Base-by-base conservation (phyloP, 1,284 basidiomycete species). In the Sanghuangporus sanghuang region DNA sequence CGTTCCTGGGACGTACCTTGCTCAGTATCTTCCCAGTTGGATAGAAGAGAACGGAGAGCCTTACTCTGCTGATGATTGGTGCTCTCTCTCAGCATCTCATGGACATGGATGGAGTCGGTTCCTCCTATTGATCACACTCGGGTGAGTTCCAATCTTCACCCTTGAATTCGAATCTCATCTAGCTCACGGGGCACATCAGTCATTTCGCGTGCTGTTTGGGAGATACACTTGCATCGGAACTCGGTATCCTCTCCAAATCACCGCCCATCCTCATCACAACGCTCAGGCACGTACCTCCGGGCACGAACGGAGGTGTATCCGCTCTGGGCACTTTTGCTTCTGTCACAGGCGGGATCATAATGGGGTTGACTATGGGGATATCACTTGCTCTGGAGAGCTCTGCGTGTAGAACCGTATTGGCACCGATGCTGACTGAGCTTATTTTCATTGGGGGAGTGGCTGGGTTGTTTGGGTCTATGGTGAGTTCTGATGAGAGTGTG, bases 301-400 rank as follows among this genome's bases (percentile, higher is more conserved):
- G 96, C 0, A 97, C 96, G 1, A 98, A 98, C 71, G 96, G 96
- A 8, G 96, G 84, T 0, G 82, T 98, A 66, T 92, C 92, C 1
- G 61, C 81, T 0, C 81, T 85, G 52, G 96, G 96, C 7, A 92
- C 92, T 0, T 65, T 84, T 1, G 87, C 89, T 8, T 93, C 92
- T 1, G 75, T 88, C 1, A 71, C 80, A 0, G 96, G 96, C 1
- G 96, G 96, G 0, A 71, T 80, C 1, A 69, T 89, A 2, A 89
- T 96, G 70, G 93, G 91, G 1, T 48, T 81, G 14, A 78, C 84
- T 3, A 81, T 89, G 70, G 82, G 82, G 7, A 59, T 77, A 6
- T 80, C 82, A n/a, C 74, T 96, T 40, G 66, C 84, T 2, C 66
- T 86, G 42, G 90, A 94, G 73, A 91, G 85, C 69, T 69, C 77